Conservation (phyloP, 345 rosid genomes). For the Cardamine resedifolia region DNA sequence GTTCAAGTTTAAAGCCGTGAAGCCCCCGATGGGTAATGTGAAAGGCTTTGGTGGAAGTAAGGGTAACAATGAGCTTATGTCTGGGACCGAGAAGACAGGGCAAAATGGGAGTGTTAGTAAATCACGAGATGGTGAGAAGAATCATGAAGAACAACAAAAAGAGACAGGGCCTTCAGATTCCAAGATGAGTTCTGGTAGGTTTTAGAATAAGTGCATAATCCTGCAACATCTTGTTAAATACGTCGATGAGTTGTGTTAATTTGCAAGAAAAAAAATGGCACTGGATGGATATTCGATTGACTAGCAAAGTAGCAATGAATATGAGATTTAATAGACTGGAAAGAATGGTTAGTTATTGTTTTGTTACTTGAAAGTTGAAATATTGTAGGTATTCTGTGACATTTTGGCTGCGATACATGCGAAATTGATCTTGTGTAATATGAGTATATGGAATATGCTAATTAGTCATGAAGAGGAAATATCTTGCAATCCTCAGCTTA, state of each 20-base stretch:
- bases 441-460: neutral
- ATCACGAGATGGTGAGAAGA: neutral
- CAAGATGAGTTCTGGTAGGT: slow-evolving; percentile 43
- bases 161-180: slow-evolving; percentile 34
- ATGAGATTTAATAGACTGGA: neutral
- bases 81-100: neutral
- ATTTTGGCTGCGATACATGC: neutral
- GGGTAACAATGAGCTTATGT: slow-evolving; percentile 9
- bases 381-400: neutral
- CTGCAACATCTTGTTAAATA: neutral
- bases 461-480: slow-evolving; percentile 10
- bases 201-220: slow-evolving; percentile 6
- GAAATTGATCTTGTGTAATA: slow-evolving; percentile 1
- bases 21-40: slow-evolving; percentile 25
- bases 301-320: slow-evolving; percentile 3
- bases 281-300: neutral
- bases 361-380: neutral
- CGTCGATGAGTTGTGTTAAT: neutral
- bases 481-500: slow-evolving; percentile 17
- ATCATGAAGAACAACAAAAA: slow-evolving; percentile 18
- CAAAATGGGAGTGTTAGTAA: slow-evolving; percentile 23
- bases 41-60: slow-evolving; percentile 55
- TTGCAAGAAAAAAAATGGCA: too few species aligned
- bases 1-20: slow-evolving; percentile 45
- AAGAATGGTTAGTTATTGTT: neutral